Evolutionary conservation across 2,329 filamentous ascomycete genomes (phyloP).

Genomic region (Bertia moriformis): DNA sequence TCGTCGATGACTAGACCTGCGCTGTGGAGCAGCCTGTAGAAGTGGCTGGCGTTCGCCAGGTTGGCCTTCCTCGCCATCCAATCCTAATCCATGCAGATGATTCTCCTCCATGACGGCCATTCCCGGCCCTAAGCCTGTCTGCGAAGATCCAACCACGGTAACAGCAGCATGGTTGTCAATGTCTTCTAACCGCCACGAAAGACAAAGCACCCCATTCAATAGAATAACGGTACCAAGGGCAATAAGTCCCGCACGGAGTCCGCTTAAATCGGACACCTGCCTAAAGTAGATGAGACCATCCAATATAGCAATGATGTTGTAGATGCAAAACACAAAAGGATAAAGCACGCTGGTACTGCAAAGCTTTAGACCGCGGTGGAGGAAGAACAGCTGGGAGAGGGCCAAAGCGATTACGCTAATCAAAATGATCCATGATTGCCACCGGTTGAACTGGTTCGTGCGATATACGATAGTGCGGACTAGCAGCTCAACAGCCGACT

Average conservation of each 20-base stretch:
- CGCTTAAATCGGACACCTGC: slow-evolving; percentile 41
- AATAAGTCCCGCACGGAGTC: slow-evolving; percentile 41
- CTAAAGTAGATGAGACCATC: slow-evolving; percentile 58
- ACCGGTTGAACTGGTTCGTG: slow-evolving; percentile 52
- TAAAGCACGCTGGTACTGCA: slow-evolving; percentile 57
- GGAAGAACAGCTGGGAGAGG: slow-evolving; percentile 52
- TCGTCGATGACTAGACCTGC: background rate
- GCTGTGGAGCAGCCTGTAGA: background rate
- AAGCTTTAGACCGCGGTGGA: slow-evolving; percentile 51
- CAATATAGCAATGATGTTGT: slow-evolving; percentile 59
- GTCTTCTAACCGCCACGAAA: slow-evolving; percentile 43
- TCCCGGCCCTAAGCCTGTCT: background rate
- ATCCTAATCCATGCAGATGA: background rate
- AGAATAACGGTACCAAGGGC: slow-evolving; percentile 49
- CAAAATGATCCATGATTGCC: slow-evolving; percentile 55
- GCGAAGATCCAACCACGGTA: background rate
- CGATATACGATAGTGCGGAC: slow-evolving; percentile 52
- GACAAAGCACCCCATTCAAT: slow-evolving; percentile 44
- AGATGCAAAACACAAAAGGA: slow-evolving; percentile 58
- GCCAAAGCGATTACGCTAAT: slow-evolving; percentile 46
- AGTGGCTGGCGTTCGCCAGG: background rate
- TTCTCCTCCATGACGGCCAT: background rate
- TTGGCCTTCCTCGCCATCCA: background rate
- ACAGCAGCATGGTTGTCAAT: slow-evolving; percentile 1
- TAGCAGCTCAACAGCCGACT: slow-evolving; percentile 57